phyloP scores from a whole-genome alignment of 2,329 filamentous ascomycete species.

The Aureobasidium subglaciale region DNA sequence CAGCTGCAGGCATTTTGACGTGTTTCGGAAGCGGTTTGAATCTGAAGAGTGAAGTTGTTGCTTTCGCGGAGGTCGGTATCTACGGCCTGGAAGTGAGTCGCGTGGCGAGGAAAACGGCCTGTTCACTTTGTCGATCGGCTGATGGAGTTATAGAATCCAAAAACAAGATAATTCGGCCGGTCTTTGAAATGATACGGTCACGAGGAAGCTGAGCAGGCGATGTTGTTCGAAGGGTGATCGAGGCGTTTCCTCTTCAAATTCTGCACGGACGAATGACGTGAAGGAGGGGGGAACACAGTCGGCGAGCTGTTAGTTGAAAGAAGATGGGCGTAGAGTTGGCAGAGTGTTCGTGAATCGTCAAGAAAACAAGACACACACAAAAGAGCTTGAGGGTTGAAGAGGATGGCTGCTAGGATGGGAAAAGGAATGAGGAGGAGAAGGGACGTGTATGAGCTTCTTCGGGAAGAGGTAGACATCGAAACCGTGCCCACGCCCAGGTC shows the following conservation, averaged over 20 bases:
- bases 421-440: not conserved
- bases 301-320: not conserved
- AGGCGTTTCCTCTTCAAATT: constrained; percentile 12
- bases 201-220: constrained; percentile 6
- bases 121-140: not conserved
- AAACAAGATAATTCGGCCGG: not conserved
- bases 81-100: not conserved
- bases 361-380: not conserved
- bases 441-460: not conserved
- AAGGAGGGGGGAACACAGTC: not conserved
- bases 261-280: constrained; percentile 12
- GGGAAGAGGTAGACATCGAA: not conserved
- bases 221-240: not conserved
- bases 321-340: not conserved
- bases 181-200: not conserved
- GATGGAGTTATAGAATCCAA: not conserved
- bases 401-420: not conserved
- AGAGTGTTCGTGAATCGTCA: not conserved
- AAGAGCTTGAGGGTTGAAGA: not conserved
- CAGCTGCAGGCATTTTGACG: constrained; percentile 12
- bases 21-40: not conserved
- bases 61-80: not conserved
- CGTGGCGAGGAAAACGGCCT: not conserved
- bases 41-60: not conserved
- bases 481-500: not conserved